Conservation (phyloP, 139 green algal genomes). For the Dunaliella sp. region DNA sequence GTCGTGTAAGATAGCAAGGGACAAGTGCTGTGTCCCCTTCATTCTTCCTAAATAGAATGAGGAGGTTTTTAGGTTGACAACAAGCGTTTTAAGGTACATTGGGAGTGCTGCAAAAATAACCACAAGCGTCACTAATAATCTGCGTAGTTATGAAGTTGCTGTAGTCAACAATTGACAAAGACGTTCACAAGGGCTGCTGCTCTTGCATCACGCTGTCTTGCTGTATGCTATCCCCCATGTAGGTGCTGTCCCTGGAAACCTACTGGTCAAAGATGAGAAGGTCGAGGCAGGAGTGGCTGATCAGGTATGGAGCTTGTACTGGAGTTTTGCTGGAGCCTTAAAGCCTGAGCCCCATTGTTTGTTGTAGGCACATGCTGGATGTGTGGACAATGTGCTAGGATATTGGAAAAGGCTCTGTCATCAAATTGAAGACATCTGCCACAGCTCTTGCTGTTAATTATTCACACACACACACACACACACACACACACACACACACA, state of each 20-base stretch:
- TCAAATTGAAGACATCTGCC: no score
- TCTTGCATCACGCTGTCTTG: background rate
- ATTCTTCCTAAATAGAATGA: no score
- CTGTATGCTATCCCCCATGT: background rate
- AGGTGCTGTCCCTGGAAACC: background rate
- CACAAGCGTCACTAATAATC: background rate
- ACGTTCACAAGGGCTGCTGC: background rate
- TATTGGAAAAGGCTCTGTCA: no score
- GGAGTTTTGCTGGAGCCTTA: background rate
- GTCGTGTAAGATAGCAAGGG: no score
- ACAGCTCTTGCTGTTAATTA: no score
- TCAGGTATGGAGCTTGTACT: background rate
- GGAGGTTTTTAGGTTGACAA: background rate
- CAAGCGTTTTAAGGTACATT: background rate
- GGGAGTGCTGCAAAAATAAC: background rate
- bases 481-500: background rate
- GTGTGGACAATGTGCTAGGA: no score
- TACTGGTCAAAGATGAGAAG: background rate
- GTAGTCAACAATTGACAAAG: background rate
- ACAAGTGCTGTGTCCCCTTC: no score
- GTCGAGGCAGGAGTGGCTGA: background rate
- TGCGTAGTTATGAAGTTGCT: no score
- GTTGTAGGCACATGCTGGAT: no score
- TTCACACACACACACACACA: background rate
- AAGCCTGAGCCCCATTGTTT: background rate